Base-by-base conservation (phyloP, 192 early-diverging fungal genomes). In the Backusella mclennaniae region DNA sequence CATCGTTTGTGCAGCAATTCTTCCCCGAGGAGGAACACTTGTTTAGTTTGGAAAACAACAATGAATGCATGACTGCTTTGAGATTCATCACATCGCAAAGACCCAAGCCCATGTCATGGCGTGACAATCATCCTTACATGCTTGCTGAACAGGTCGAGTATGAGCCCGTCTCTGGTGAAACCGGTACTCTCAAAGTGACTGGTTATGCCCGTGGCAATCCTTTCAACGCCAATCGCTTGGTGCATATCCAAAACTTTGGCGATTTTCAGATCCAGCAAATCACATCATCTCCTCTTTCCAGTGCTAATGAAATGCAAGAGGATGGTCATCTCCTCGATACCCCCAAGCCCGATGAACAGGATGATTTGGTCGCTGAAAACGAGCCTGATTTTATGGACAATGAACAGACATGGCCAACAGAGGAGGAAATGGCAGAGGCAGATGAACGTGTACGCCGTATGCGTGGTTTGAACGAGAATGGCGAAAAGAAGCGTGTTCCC, bases 381-480 rank as follows among this genome's bases (percentile, higher is more conserved):
- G 93, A 93, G 75, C 93, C 93, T 12, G 92, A 97, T 87, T 87
- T 92, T 69, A 86, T 98, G 85, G 90, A 90, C 36, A 96, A 93
- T 71, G 98, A 99, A 86, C 98, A 99, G 83, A 99, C 98, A 36
- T 99, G 98, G 98, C 98, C 98, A 9, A 97, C 96, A 15, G 96
- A 97, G 75, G 94, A 98, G 82, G 98, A 99, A 84, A 83, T 97
- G 83, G 87, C 83, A 46, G 94, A 90, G 42, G 95, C 92, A 76
- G 92, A 95, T 76, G 88, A 84, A 56, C 80, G 83, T 49, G 77
- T 84, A 8, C 77, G 80, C 29, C 76, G 69, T 29, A 71, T 82
- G 76, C 73, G 68, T 44, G 35, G 67, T 2, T 46, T 73, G 73
- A 59, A 46, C 23, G 31, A 12, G 4, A 35, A 67, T 19, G 46